Percentiles rank a stretch among this genome's conserved stretches.
These are phyloP conservation scores for Aspergillus caelatus DNA, from an alignment of 2,329 filamentous ascomycete species.

Conservation along the genomic window DNA sequence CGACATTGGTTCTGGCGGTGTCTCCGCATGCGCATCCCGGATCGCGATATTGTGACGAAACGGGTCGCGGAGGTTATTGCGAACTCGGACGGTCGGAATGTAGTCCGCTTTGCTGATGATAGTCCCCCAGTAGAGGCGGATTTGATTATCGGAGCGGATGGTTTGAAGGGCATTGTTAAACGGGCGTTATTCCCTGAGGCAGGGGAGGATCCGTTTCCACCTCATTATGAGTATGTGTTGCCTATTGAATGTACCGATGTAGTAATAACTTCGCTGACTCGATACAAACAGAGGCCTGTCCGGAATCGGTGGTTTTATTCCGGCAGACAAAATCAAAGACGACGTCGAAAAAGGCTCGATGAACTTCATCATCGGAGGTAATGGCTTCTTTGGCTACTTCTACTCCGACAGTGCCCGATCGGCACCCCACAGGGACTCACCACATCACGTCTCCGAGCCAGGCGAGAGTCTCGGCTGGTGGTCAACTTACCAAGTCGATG, in stretches of 20 bases:
- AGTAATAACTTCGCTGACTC: background rate
- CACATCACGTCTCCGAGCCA: constrained; percentile 30
- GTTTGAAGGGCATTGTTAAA: constrained; percentile 41
- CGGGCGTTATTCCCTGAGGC: constrained; percentile 39
- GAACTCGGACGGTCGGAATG: constrained; percentile 26
- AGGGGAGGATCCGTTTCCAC: constrained; percentile 38
- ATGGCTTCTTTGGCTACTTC: constrained; percentile 56
- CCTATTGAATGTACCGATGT: background rate
- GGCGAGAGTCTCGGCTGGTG: constrained; percentile 47
- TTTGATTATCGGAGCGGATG: constrained; percentile 49
- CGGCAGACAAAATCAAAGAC: constrained; percentile 28
- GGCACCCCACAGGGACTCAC: constrained; percentile 26
- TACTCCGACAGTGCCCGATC: constrained; percentile 31
- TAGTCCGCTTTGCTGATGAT: constrained; percentile 39
- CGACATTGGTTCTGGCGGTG: constrained; percentile 44
- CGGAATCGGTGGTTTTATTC: constrained; percentile 52
- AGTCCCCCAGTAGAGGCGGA: constrained; percentile 39
- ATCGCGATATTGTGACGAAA: constrained; percentile 36
- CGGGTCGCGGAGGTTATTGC: constrained; percentile 33
- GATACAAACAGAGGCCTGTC: constrained; percentile 38
- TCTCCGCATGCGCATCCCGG: constrained; percentile 39
- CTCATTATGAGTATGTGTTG: constrained; percentile 43
- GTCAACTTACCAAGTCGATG: constrained; percentile 46
- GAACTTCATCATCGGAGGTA: constrained; percentile 50
- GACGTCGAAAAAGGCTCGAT: constrained; percentile 42